phyloP scores from a whole-genome alignment of 441 rosid genomes.

The Populus hybrid region DNA sequence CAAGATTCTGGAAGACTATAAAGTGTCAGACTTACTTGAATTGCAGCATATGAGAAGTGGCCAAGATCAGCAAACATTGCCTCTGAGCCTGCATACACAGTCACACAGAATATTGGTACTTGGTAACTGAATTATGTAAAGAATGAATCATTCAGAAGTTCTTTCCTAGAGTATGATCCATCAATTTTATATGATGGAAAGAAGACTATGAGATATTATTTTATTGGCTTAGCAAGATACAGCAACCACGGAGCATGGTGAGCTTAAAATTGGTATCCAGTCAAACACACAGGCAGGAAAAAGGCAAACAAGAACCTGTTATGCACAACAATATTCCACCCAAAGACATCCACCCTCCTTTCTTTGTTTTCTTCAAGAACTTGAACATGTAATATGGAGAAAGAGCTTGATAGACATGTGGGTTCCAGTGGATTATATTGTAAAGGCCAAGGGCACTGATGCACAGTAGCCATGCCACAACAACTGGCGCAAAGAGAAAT shows the following conservation, averaged over 20 bases:
- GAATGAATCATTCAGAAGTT: not conserved
- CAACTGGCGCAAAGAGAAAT: too few species aligned
- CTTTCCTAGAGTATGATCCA: not conserved
- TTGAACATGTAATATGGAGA: too few species aligned
- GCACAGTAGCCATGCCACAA: too few species aligned
- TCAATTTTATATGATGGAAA: not conserved
- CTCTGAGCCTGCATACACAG: slow-evolving; percentile 71
- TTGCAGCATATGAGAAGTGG: slow-evolving; percentile 91
- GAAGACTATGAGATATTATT: not conserved
- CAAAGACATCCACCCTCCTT: slow-evolving; percentile 96
- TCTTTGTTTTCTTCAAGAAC: slow-evolving; percentile 26
- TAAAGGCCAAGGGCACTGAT: too few species aligned
- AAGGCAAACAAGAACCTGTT: slow-evolving; percentile 54
- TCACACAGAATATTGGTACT: slow-evolving; percentile 15
- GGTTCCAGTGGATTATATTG: too few species aligned
- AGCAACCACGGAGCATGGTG: not conserved
- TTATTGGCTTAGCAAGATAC: not conserved
- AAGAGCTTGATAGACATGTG: too few species aligned
- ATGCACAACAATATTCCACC: slow-evolving; percentile 95
- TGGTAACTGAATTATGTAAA: not conserved
- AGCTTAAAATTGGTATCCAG: not conserved
- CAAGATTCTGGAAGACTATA: not conserved
- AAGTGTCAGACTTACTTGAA: slow-evolving; percentile 47
- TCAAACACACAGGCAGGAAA: not conserved
- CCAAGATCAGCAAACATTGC: slow-evolving; percentile 99